Evolutionary conservation across 495 filamentous ascomycete genomes (phyloP).

Genomic region (Parathielavia appendiculata): DNA sequence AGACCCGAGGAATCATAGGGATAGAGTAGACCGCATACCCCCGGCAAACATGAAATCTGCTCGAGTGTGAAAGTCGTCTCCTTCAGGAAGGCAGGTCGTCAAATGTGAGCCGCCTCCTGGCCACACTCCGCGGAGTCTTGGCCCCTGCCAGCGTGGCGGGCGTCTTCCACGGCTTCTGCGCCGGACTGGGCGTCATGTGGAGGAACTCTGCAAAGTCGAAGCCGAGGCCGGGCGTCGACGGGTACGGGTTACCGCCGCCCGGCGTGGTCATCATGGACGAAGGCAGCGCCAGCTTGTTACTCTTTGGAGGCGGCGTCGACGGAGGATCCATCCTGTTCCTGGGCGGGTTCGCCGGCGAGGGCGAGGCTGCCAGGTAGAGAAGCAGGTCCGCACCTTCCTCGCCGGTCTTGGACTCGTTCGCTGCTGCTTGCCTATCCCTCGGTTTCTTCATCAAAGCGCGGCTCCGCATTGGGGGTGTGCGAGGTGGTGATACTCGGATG

Average conservation of each 20-base stretch:
- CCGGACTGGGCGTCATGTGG: conserved; percentile 92
- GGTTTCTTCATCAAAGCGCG: conserved; percentile 41
- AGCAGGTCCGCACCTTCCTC: conserved; percentile 89
- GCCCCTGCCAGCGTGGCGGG: conserved; percentile 41
- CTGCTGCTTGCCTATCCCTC: conserved; percentile 10
- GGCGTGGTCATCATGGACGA: conserved; percentile 90
- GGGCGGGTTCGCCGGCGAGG: conserved; percentile 63
- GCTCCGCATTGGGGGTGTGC: conserved; percentile 68
- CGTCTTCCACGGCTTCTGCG: conserved; percentile 77
- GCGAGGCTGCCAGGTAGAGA: conserved; percentile 87
- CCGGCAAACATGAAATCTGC: not conserved
- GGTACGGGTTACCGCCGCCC: conserved; percentile 57
- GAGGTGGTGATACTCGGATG: conserved; percentile 68
- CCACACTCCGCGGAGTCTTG: conserved; percentile 40
- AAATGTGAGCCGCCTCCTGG: conserved; percentile 43
- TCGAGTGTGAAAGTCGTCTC: not conserved
- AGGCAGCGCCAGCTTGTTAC: conserved; percentile 58
- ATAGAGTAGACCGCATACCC: not conserved
- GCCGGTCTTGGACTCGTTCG: conserved; percentile 45
- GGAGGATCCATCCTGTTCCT: conserved; percentile 58
- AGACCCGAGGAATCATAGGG: not conserved
- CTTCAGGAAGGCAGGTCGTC: conserved; percentile 33
- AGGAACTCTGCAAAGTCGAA: conserved; percentile 98
- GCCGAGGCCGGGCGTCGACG: conserved; percentile 56
- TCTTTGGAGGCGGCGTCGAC: conserved; percentile 80